A percentile compares a stretch with the other conserved stretches of the same genome.
These are phyloP conservation scores for Kwoniella shivajii DNA, from an alignment of 1,284 basidiomycete genomes.

Conservation along the genomic window DNA sequence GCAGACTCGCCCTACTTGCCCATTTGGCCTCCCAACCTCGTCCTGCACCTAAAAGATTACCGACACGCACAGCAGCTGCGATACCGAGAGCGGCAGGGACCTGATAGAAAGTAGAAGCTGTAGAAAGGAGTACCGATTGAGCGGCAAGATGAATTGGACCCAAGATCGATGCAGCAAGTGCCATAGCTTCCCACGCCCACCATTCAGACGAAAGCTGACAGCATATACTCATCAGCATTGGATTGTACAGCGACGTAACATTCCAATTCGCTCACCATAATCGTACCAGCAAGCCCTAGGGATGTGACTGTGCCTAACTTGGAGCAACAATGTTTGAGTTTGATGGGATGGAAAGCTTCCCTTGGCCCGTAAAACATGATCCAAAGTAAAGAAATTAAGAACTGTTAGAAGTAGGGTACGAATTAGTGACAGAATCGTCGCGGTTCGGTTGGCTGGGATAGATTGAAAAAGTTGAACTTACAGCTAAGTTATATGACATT, in stretches of 20 bases:
- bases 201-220: slow-evolving; percentile 55
- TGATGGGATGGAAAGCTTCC: slow-evolving; percentile 83
- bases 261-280: slow-evolving; percentile 59
- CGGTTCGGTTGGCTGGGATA: no score
- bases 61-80: slow-evolving; percentile 80
- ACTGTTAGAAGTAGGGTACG: slow-evolving; percentile 15
- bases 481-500: slow-evolving; percentile 83
- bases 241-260: not conserved
- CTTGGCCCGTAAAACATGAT: slow-evolving; percentile 71
- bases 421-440: not conserved
- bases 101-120: slow-evolving; percentile 75
- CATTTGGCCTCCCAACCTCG: slow-evolving; percentile 68
- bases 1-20: slow-evolving; percentile 64
- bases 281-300: slow-evolving; percentile 70
- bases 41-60: slow-evolving; percentile 76
- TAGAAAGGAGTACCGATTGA: slow-evolving; percentile 58
- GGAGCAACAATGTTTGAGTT: slow-evolving; percentile 63
- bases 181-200: slow-evolving; percentile 55
- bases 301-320: slow-evolving; percentile 71
- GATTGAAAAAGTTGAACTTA: slow-evolving; percentile 37
- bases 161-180: slow-evolving; percentile 50
- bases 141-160: slow-evolving; percentile 59
- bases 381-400: slow-evolving; percentile 65
- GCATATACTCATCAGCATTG: slow-evolving; percentile 8
- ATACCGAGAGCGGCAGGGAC: slow-evolving; percentile 79